Conservation (phyloP, 805 yeast species). For the Monosporozyma solicola region DNA sequence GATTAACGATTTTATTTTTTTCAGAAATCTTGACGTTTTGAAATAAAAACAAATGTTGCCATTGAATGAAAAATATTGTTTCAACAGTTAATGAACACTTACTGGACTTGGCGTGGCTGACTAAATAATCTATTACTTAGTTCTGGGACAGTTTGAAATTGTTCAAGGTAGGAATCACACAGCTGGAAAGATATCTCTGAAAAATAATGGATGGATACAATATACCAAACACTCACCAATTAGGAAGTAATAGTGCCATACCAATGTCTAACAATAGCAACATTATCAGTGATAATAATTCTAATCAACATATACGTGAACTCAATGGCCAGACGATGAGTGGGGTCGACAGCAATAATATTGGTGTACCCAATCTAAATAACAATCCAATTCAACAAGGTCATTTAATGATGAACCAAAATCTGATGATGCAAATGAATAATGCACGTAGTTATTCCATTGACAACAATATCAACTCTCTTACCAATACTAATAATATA, state of each 20-base stretch:
- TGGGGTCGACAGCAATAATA: not conserved
- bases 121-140: too few relatives aligned
- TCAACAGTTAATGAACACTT: too few relatives aligned
- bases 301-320: not conserved
- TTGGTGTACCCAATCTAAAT: not conserved
- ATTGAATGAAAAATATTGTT: too few relatives aligned
- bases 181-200: too few relatives aligned
- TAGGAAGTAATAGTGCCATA: not conserved
- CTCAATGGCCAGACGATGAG: not conserved
- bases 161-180: too few relatives aligned
- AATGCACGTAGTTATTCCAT: not conserved
- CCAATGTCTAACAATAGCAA: not conserved
- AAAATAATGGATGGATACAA: not conserved
- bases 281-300: not conserved
- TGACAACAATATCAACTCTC: not conserved
- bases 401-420: not conserved
- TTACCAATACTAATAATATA: not conserved
- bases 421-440: not conserved
- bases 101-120: too few relatives aligned
- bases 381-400: not conserved
- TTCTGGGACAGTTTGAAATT: too few relatives aligned
- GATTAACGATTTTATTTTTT: too few relatives aligned
- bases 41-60: too few relatives aligned
- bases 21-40: too few relatives aligned
- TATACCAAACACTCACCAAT: not conserved